A percentile compares a stretch with the other conserved stretches of the same genome.
phyloP scores from a whole-genome alignment of 495 filamentous ascomycete genomes.

The Podospora comata region DNA sequence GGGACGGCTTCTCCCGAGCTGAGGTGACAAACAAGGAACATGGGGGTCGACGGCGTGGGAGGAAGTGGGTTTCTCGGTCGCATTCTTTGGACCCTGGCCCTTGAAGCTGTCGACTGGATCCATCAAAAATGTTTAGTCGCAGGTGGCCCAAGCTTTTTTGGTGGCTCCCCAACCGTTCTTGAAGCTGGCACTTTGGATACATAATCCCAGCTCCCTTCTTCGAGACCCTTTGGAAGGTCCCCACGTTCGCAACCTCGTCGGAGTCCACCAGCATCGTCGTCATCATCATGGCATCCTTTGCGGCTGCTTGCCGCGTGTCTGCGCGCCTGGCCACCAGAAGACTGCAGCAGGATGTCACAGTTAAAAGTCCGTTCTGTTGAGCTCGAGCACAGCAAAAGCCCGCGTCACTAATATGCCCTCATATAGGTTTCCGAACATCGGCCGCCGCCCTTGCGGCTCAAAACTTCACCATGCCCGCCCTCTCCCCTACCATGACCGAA shows the following conservation, averaged over 20 bases:
- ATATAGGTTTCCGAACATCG: conserved; percentile 63
- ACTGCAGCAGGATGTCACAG: conserved; percentile 47
- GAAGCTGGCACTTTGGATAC: conserved; percentile 3
- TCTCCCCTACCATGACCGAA: conserved; percentile 85
- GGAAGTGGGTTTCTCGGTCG: not conserved
- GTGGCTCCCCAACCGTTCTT: conserved; percentile 20
- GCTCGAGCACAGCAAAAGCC: conserved; percentile 10
- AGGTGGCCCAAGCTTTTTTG: conserved; percentile 24
- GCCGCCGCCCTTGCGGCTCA: conserved; percentile 60
- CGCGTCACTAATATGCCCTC: conserved; percentile 8
- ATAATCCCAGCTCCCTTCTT: too few relatives aligned
- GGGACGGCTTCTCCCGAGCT: not conserved
- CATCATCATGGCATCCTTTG: conserved; percentile 51
- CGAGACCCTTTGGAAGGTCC: conserved; percentile 13
- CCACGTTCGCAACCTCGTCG: conserved; percentile 15
- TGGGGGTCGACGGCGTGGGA: not conserved
- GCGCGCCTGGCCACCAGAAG: conserved; percentile 46
- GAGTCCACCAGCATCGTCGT: conserved; percentile 21
- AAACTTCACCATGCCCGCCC: conserved; percentile 81
- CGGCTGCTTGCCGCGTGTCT: conserved; percentile 49
- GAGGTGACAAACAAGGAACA: not conserved
- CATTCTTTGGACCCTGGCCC: not conserved
- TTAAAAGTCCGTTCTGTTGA: conserved; percentile 49
- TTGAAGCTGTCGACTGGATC: not conserved
- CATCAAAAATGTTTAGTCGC: not conserved